Conservation (phyloP, 139 green algal species). For the Chlorokybus atmophyticus region DNA sequence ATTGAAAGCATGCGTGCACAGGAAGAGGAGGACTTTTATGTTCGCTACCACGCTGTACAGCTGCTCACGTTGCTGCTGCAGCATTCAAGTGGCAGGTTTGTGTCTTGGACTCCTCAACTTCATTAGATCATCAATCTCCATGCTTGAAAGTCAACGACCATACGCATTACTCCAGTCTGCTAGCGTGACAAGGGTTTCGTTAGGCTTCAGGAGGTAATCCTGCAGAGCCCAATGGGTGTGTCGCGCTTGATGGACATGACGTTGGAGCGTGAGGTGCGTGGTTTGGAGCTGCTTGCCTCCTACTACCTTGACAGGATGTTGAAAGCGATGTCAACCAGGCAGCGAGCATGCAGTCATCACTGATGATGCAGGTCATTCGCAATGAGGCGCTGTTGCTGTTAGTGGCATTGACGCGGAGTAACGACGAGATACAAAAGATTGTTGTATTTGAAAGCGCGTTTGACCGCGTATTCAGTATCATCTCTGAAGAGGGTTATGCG, state of each 20-base stretch:
- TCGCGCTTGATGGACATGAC: slow-evolving; percentile 71
- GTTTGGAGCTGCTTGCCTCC: not conserved
- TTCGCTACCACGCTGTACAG: slow-evolving; percentile 71
- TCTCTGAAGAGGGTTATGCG: slow-evolving; percentile 54
- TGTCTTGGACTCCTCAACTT: too few relatives aligned
- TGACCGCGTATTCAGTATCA: slow-evolving; percentile 61
- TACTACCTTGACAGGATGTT: too few relatives aligned
- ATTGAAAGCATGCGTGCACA: too few relatives aligned
- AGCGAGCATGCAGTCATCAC: too few relatives aligned
- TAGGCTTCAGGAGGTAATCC: slow-evolving; percentile 44
- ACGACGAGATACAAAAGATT: slow-evolving; percentile 68
- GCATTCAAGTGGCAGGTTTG: too few relatives aligned
- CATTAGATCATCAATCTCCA: too few relatives aligned
- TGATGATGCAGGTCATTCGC: slow-evolving; percentile 53
- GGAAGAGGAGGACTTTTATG: slow-evolving; percentile 75
- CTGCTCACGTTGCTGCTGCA: slow-evolving; percentile 52
- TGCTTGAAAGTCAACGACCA: too few relatives aligned
- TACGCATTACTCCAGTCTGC: too few relatives aligned
- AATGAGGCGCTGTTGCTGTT: slow-evolving; percentile 46
- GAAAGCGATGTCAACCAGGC: too few relatives aligned
- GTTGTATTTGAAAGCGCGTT: slow-evolving; percentile 82
- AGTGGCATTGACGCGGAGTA: slow-evolving; percentile 14
- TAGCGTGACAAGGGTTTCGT: too few relatives aligned
- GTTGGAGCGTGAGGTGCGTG: slow-evolving; percentile 46
- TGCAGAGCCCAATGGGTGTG: slow-evolving; percentile 56